Conservation (phyloP, 768 basidiomycete species). For the Coprinopsis cinerea region DNA sequence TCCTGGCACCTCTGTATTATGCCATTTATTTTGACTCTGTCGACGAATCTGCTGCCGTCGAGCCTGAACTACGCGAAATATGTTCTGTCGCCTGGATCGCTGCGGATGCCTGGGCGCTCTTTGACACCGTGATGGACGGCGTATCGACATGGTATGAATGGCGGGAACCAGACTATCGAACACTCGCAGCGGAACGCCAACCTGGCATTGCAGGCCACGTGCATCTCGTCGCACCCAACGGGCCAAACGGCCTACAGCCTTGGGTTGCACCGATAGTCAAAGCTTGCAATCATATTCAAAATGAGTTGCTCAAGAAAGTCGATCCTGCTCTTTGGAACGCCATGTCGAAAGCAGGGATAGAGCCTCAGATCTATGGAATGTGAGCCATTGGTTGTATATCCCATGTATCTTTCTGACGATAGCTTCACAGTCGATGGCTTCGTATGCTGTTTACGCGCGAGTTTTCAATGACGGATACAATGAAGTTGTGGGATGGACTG, state of each 20-base stretch:
- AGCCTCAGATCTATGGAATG: slow-evolving; percentile 97
- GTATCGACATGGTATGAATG: slow-evolving; percentile 78
- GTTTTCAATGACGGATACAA: slow-evolving; percentile 70
- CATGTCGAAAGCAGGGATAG: slow-evolving; percentile 77
- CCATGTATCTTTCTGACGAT: slow-evolving; percentile 9
- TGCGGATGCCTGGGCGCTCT: slow-evolving; percentile 86
- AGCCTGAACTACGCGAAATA: slow-evolving; percentile 41
- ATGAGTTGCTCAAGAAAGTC: slow-evolving; percentile 59
- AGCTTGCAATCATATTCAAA: slow-evolving; percentile 77
- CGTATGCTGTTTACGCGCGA: slow-evolving; percentile 92
- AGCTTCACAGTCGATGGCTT: slow-evolving; percentile 78
- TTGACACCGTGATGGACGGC: slow-evolving; percentile 71
- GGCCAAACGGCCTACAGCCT: slow-evolving; percentile 47
- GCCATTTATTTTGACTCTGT: slow-evolving; percentile 82
- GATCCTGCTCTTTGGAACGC: slow-evolving; percentile 76
- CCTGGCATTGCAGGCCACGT: slow-evolving; percentile 32
- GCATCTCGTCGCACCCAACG: slow-evolving; percentile 40
- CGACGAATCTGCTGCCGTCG: slow-evolving; percentile 18
- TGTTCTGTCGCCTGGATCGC: slow-evolving; percentile 67
- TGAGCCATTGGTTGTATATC: slow-evolving; percentile 33
- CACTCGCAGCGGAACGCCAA: not conserved
- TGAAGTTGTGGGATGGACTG: slow-evolving; percentile 93
- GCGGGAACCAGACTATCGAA: slow-evolving; percentile 33
- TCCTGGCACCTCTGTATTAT: slow-evolving; percentile 83
- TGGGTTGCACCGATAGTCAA: slow-evolving; percentile 83